Base-by-base conservation (phyloP, 2,329 filamentous ascomycete species). In the Capronia americana region DNA sequence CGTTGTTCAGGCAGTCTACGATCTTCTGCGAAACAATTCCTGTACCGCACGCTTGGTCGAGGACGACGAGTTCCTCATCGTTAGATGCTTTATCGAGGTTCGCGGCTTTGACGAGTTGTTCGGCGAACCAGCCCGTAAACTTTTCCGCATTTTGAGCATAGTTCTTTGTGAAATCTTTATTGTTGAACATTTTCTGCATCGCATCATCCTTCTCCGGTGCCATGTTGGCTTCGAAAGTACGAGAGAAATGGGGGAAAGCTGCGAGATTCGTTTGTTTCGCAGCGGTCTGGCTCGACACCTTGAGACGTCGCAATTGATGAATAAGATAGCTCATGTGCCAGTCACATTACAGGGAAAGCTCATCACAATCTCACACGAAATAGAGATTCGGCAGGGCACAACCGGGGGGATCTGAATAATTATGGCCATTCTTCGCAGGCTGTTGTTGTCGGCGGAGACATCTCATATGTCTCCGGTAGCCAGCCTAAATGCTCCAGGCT, bases 1-100 rank as follows among this genome's bases (percentile, higher is more conserved):
- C 71, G 7, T 73, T 74, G 12, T 77, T 69, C 14, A 87, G 65
- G 2, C 71, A 73, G 10, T 73, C 72, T 63, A 84, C 80, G 14
- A 86, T 70, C 28, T 81, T 74, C 8, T 81, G 79, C 0, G 81
- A 81, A 12, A 86, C 76, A 17, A 85, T 77, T 0, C 85, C 86
- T 3, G 79, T 78, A 0, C 85, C 85, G 63, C 85, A 87, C 6
- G 83, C 85, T 68, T 81, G 81, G 65, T 88, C 86, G 11, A 88
- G 73, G 26, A 87, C 66, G 7, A 74, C 69, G 1, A 78, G 68
- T 14, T 74, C 70, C 10, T 61, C 59, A 10, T 73, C 66, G 23
- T 67, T 65, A 10, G 69, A 55, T 26, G 71, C 62, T 2, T 71
- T 20, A 10, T 26, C 48, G 4, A 79, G 41, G 12, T 73, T 73